Evolutionary conservation across 345 rosid genomes (phyloP), one percentile per base, ranked within the genome.

Genomic region (Clausena lansium): DNA sequence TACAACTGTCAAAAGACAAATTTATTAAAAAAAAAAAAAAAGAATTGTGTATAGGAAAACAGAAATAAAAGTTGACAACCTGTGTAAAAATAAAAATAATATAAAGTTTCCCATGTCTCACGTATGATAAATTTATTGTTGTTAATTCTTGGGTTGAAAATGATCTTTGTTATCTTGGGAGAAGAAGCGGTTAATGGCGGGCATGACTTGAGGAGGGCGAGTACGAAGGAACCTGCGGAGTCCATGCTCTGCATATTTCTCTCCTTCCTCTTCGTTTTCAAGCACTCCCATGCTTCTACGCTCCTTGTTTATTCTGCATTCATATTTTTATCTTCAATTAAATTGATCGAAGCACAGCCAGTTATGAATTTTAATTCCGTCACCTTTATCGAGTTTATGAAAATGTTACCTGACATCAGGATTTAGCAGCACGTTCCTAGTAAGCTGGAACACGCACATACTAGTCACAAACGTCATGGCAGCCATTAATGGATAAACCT

Each of bases 401-500:
- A 11, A 45, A 4, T 13, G 15, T 45, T 0, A 90, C 94, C 93
- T 93, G 83, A 90, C 95, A 6, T 90, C 94, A 6, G 96, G 98
- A 74, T 93, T 93, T 28, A 67, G 60, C 54, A 91, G 17, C 24
- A 87, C 78, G 71, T 88, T 90, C 61, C 94, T 87, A 10, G 92
- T 86, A 65, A 92, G 91, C 83, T 91, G 95, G 63, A 94, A 92
- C 69, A 85, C 52, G 69, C 89, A 87, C 82, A 91, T 59, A 27
- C 90, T 77, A 27, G 93, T 81, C 27, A 92, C 94, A 41, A 92
- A 89, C 11, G 89, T 78, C 98, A 94, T 89, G 10, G 98, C 94
- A 58, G 87, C 98, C 74, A 91, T 17, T n/a, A 91, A 80, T 7
- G 98, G 97, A 73, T 86, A 94, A 19, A 94, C 88, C 97, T 92